Conservation (phyloP, 805 yeast species). For the Danielozyma ontarioensis region DNA sequence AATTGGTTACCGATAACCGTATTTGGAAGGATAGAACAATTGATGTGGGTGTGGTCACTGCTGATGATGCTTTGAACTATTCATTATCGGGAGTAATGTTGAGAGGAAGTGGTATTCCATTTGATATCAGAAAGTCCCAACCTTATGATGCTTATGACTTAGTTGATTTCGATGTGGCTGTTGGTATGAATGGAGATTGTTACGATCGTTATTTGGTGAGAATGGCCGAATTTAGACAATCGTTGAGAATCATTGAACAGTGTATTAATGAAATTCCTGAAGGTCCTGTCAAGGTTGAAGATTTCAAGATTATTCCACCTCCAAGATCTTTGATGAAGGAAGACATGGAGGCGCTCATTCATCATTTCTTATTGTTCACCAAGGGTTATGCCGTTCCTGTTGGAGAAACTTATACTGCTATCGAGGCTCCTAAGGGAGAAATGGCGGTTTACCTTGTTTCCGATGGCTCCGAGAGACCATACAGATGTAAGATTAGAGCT, state of each 20-base stretch:
- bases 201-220: constrained; percentile 84
- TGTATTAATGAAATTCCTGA: constrained; percentile 89
- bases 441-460: constrained; percentile 88
- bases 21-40: constrained; percentile 87
- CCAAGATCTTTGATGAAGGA: constrained; percentile 79
- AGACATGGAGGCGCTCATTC: constrained; percentile 89
- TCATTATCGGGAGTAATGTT: constrained; percentile 83
- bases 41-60: constrained; percentile 74
- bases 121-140: constrained; percentile 77
- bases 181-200: constrained; percentile 85
- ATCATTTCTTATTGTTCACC: constrained; percentile 81
- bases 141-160: constrained; percentile 87
- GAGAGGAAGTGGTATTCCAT: constrained; percentile 87
- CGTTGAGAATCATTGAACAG: constrained; percentile 82
- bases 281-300: constrained; percentile 89
- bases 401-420: constrained; percentile 87
- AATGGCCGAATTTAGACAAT: constrained; percentile 91
- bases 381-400: constrained; percentile 87
- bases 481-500: constrained; percentile 90
- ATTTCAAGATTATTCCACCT: constrained; percentile 79
- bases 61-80: constrained; percentile 82
- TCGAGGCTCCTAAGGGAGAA: constrained; percentile 94
- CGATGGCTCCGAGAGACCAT: constrained; percentile 87
- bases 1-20: constrained; percentile 82
- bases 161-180: constrained; percentile 84